A percentile compares a stretch with the other conserved stretches of the same genome.
Evolutionary conservation across 768 basidiomycete species (phyloP).

Genomic region (Pisolithus marmoratus): DNA sequence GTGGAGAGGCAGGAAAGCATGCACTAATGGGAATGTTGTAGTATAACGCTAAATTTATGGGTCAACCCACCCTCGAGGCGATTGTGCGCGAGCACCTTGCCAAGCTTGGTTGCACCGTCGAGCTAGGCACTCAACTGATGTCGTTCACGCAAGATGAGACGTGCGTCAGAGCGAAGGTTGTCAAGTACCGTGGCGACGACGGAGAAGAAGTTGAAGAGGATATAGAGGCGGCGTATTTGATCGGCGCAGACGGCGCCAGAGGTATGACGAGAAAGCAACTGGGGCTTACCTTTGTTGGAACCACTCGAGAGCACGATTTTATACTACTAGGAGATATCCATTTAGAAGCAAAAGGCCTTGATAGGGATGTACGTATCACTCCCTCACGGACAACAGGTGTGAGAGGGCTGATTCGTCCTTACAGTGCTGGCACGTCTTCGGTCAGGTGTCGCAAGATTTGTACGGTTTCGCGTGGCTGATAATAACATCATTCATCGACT

Average conservation of each 20-base stretch:
- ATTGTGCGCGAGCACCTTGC: conserved; percentile 15
- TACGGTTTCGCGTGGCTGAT: neutral
- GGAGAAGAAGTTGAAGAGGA: conserved; percentile 23
- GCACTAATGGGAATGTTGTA: neutral
- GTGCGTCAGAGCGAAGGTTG: conserved; percentile 32
- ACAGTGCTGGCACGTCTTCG: conserved; percentile 21
- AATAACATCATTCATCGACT: neutral
- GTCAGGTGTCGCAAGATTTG: conserved; percentile 1
- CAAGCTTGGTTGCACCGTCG: conserved; percentile 27
- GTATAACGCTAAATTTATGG: conserved; percentile 10
- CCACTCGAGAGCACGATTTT: conserved; percentile 26
- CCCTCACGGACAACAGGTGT: neutral
- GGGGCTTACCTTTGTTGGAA: conserved; percentile 38
- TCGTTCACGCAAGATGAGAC: conserved; percentile 36
- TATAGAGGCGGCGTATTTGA: conserved; percentile 26
- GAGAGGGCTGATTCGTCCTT: neutral
- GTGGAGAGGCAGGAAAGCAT: no score
- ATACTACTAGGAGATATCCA: conserved; percentile 34
- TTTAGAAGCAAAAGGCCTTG: conserved; percentile 23
- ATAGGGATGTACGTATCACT: conserved; percentile 15
- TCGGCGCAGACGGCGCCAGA: conserved; percentile 39
- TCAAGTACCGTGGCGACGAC: conserved; percentile 12
- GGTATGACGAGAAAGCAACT: conserved; percentile 34
- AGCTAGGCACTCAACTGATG: conserved; percentile 40
- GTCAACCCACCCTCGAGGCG: conserved; percentile 27